Conservation (phyloP, 163 green algal species). For the Prototheca wickerhamii region DNA sequence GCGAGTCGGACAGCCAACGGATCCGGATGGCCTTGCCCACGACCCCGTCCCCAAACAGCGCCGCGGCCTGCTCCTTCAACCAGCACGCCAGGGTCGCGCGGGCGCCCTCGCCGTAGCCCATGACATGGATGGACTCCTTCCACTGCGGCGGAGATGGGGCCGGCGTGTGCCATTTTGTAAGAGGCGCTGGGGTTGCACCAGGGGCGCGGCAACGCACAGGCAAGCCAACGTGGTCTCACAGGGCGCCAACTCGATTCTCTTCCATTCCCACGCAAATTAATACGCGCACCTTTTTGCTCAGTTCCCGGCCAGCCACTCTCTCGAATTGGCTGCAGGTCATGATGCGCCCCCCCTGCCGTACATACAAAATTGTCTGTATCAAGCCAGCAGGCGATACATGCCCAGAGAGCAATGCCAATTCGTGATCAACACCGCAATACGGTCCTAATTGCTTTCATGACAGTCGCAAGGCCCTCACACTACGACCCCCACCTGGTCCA, state of each 20-base stretch:
- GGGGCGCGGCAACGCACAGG: neutral
- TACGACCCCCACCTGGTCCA: neutral
- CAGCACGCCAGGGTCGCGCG: slow-evolving; percentile 29
- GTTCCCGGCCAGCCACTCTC: slow-evolving; percentile 25
- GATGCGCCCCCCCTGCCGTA: slow-evolving; percentile 27
- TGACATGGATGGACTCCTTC: slow-evolving; percentile 43
- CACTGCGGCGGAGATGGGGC: no score
- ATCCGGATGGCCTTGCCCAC: slow-evolving; percentile 27
- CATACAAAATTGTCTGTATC: neutral
- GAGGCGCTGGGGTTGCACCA: no score
- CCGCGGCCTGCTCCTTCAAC: slow-evolving; percentile 21
- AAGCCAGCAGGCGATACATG: no score
- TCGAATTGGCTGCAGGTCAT: slow-evolving; percentile 42
- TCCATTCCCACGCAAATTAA: no score
- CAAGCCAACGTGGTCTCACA: neutral
- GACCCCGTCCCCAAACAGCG: slow-evolving; percentile 10
- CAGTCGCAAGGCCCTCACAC: no score
- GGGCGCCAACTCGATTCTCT: no score
- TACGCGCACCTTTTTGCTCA: slow-evolving; percentile 33
- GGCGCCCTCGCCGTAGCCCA: slow-evolving; percentile 26
- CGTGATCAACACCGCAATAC: no score
- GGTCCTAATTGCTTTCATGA: no score
- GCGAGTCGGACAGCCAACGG: slow-evolving; percentile 25
- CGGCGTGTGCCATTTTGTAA: no score
- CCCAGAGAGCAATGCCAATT: no score